Conservation (phyloP, 2,329 filamentous ascomycete species). For the Lecanicillium sp. region DNA sequence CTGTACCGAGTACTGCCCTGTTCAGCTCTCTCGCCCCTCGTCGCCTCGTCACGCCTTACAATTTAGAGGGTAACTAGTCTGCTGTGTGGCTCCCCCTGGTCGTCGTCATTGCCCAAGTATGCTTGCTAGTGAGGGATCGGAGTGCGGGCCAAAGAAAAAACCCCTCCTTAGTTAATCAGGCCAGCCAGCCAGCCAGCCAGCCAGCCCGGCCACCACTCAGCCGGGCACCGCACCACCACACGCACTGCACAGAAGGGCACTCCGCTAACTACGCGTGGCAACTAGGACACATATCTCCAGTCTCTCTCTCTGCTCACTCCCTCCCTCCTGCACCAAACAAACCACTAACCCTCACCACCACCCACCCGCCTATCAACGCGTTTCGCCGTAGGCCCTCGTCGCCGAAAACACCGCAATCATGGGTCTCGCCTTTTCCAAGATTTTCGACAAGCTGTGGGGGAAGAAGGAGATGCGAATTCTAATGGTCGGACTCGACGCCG, state of each 20-base stretch:
- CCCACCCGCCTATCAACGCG: conserved; percentile 5
- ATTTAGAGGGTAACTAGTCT: too few species aligned
- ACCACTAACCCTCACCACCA: conserved; percentile 15
- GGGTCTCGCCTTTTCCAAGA: conserved; percentile 96
- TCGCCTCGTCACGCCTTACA: too few species aligned
- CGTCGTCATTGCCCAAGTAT: conserved; percentile 8
- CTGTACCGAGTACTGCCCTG: too few species aligned
- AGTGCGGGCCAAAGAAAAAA: conserved; percentile 9
- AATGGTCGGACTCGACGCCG: conserved; percentile 98
- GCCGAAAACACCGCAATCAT: conserved; percentile 59
- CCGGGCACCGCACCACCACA: too few species aligned
- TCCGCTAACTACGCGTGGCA: conserved; percentile 20
- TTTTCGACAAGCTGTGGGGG: conserved; percentile 93
- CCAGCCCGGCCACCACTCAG: too few species aligned
- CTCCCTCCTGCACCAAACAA: conserved; percentile 14
- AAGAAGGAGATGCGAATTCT: conserved; percentile 99
- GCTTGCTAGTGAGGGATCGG: conserved; percentile 4
- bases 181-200: too few species aligned
- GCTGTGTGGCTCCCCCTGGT: neutral
- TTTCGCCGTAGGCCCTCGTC: conserved; percentile 19
- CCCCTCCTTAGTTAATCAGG: conserved; percentile 9
- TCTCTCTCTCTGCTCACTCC: conserved; percentile 12
- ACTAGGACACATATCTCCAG: conserved; percentile 19
- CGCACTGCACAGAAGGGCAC: neutral
- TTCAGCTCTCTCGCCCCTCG: too few species aligned